These are phyloP conservation scores for Termitomyces sp. DNA, from an alignment of 768 basidiomycete species.

Conservation along the genomic window DNA sequence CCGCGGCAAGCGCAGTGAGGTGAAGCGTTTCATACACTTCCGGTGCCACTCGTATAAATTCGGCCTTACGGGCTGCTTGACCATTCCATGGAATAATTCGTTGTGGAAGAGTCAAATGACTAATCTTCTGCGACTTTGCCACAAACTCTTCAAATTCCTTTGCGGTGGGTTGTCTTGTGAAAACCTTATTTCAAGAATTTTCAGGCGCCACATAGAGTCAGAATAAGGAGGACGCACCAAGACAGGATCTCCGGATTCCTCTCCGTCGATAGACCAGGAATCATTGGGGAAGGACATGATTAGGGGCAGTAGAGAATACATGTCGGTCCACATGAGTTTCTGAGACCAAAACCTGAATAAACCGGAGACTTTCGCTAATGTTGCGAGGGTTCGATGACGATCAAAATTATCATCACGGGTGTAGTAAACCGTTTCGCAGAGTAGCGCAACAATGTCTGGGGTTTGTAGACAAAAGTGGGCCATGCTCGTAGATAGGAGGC, in stretches of 20 bases:
- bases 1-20: neutral
- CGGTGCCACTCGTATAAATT: neutral
- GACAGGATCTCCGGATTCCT: neutral
- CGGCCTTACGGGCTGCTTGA: neutral
- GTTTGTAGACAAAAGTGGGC: neutral
- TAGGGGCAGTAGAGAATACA: neutral
- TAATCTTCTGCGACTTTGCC: neutral
- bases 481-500: neutral
- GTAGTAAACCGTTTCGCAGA: conserved; percentile 1
- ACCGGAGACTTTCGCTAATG: neutral
- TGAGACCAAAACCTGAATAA: neutral
- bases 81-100: neutral
- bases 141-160: neutral
- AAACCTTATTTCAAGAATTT: neutral
- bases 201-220: neutral
- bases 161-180: neutral
- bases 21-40: neutral
- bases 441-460: neutral
- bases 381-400: neutral
- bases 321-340: neutral
- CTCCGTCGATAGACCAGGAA: neutral
- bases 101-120: neutral
- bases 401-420: neutral
- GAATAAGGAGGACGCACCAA: neutral
- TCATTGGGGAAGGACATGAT: neutral